phyloP scores from a whole-genome alignment of 371 early-diverging fungal genomes.

The Zancudomyces culisetae region DNA sequence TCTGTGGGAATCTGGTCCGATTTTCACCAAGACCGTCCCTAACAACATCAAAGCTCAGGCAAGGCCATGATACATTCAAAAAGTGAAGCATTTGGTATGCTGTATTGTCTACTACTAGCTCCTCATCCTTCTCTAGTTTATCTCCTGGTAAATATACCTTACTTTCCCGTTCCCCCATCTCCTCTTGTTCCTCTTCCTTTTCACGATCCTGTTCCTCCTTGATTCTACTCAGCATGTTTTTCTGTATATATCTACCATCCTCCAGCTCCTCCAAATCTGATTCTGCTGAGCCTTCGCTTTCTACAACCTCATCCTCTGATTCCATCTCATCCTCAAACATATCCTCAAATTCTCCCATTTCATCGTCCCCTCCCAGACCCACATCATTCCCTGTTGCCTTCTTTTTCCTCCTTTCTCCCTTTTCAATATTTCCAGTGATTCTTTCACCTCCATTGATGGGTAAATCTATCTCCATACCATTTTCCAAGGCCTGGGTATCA shows the following conservation, averaged over 20 bases:
- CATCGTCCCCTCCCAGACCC: not conserved
- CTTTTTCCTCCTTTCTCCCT: not conserved
- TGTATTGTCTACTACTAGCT: slow-evolving; percentile 77
- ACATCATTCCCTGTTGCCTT: too few relatives aligned
- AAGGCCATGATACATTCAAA: slow-evolving; percentile 86
- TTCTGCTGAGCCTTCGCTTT: slow-evolving; percentile 76
- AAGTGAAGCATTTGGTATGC: slow-evolving; percentile 91
- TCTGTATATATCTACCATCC: slow-evolving; percentile 27
- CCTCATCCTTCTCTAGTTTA: slow-evolving; percentile 68
- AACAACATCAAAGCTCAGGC: slow-evolving; percentile 84
- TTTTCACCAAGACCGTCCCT: slow-evolving; percentile 63
- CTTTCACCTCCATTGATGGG: not conserved
- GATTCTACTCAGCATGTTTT: slow-evolving; percentile 29
- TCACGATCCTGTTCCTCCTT: slow-evolving; percentile 17
- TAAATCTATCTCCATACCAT: not conserved
- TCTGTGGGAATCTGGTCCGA: slow-evolving; percentile 74
- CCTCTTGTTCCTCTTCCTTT: slow-evolving; percentile 28
- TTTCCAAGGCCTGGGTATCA: not conserved
- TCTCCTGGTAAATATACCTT: slow-evolving; percentile 85
- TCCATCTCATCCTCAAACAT: slow-evolving; percentile 85
- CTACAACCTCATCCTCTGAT: slow-evolving; percentile 73
- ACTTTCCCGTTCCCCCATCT: slow-evolving; percentile 18
- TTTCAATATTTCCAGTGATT: not conserved
- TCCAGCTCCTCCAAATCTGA: slow-evolving; percentile 30
- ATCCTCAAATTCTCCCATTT: slow-evolving; percentile 55